Evolutionary conservation across 768 basidiomycete genomes (phyloP), one percentile per base, ranked within the genome.

Genomic region (Inosperma sp.): DNA sequence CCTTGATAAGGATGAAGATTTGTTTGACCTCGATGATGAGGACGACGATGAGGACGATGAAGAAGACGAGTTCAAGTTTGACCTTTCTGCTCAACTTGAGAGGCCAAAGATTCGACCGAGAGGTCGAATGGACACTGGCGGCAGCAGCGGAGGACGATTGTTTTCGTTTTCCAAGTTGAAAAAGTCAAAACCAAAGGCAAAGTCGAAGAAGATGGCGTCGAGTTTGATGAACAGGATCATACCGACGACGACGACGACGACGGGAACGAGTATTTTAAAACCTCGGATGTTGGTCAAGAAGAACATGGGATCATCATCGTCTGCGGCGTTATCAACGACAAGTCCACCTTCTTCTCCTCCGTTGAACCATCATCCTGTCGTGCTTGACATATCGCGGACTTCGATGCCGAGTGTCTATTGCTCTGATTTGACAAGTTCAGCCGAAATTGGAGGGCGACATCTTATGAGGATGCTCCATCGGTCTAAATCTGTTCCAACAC

Each of bases 121-220:
- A 26, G 55, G 59, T 40, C 69, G 73, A 25, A 69, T 67, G 13
- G 67, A 62, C 43, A 72, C 68, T 56, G 72, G n/a, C n/a, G n/a
- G n/a, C n/a, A n/a, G n/a, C n/a, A n/a, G n/a, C n/a, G n/a, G n/a
- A n/a, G n/a, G n/a, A n/a, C n/a, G n/a, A n/a, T n/a, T n/a, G n/a
- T n/a, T n/a, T n/a, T n/a, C n/a, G n/a, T n/a, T n/a, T n/a, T n/a
- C n/a, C n/a, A n/a, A n/a, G n/a, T n/a, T n/a, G n/a, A n/a, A n/a
- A n/a, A n/a, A n/a, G n/a, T n/a, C n/a, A n/a, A n/a, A n/a, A n/a
- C n/a, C n/a, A n/a, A n/a, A 45, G n/a, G 37, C 39, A 16, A 25
- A 31, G n/a, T 31, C n/a, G 30, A 39, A 22, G 37, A n/a, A 17
- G n/a, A n/a, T n/a, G n/a, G n/a, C n/a, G n/a, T n/a, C n/a, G n/a